Evolutionary conservation across 2,329 filamentous ascomycete genomes (phyloP).

Genomic region (Fusarium subtropicale): DNA sequence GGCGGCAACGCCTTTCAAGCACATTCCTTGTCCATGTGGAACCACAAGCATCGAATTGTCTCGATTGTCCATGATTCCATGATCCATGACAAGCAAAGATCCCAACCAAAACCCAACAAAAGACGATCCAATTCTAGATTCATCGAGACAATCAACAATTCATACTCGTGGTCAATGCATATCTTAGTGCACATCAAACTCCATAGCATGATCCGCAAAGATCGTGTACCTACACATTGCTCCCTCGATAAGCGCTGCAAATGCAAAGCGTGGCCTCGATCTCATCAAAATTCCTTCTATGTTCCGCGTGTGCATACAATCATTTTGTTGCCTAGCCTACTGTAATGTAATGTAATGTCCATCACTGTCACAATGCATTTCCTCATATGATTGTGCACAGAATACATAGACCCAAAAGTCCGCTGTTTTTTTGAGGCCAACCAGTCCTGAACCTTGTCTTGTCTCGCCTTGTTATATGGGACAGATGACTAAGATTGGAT

Average conservation of each 20-base stretch:
- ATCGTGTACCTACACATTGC: neutral
- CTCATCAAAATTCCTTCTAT: constrained; percentile 4
- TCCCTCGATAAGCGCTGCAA: constrained; percentile 4
- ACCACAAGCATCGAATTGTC: neutral
- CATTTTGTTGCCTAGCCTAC: constrained; percentile 2
- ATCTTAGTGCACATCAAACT: neutral
- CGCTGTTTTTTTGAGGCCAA: constrained; percentile 7
- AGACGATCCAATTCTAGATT: neutral
- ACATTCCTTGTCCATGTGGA: constrained; percentile 7
- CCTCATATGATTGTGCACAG: constrained; percentile 1
- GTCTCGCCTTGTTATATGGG: constrained; percentile 1
- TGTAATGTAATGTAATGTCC: neutral
- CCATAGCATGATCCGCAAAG: neutral
- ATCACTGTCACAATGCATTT: constrained; percentile 3
- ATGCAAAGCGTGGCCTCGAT: constrained; percentile 8
- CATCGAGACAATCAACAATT: neutral
- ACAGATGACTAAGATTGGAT: neutral
- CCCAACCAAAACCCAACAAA: neutral
- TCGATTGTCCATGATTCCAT: neutral
- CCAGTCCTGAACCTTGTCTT: constrained; percentile 3
- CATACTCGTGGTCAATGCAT: neutral
- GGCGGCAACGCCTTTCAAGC: neutral
- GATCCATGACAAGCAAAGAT: neutral
- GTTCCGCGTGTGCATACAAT: constrained; percentile 7
- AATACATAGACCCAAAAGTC: neutral